Evolutionary conservation across 1,139 yeast species (phyloP), one percentile per base, ranked within the genome.

Genomic region (Kodamaea sp.): DNA sequence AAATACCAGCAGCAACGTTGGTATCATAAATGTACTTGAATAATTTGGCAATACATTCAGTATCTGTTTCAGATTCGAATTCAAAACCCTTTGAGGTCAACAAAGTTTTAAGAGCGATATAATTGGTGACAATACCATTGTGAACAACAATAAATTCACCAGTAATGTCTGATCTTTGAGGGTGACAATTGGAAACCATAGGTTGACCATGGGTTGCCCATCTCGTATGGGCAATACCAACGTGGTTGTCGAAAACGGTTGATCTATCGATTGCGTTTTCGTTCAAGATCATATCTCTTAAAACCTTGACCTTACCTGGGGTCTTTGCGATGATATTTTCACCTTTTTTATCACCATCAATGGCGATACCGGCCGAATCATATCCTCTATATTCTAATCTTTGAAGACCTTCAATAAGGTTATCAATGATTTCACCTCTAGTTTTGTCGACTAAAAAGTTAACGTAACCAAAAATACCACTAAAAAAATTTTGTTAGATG

Each of bases 201-300:
- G 97, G 97, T 55, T 83, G 87, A 65, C 99, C 99, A 65, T 94
- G 99, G 33, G 99, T 94, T 35, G 99, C 98, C 99, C 99, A 94
- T 73, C 99, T 84, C 11, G 99, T 94, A 67, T 94, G 99, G 30
- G 98, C 97, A 62, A 94, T 92, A 60, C 96, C 98, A 44, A 83
- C 92, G 60, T 92, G 98, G 63, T 84, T 81, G 53, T 81, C 84
- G 57, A 88, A 88, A 23, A 79, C 73, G 40, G 77, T 79, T 20
- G 72, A 63, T 52, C 82, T 75, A 58, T 83, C 77, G 42, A 79
- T 73, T 24, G 40, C 28, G 40, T 79, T 65, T 39, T 72, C 70
- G 32, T 66, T 62, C 11, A 57, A 46, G 49, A 90, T 79, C 59
- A 79, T 81, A 55, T 84, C 78, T 58, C 76, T 84, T 61, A 94